These are phyloP conservation scores for Cladophialophora exuberans DNA, from an alignment of 2,329 filamentous ascomycete genomes.

Conservation along the genomic window DNA sequence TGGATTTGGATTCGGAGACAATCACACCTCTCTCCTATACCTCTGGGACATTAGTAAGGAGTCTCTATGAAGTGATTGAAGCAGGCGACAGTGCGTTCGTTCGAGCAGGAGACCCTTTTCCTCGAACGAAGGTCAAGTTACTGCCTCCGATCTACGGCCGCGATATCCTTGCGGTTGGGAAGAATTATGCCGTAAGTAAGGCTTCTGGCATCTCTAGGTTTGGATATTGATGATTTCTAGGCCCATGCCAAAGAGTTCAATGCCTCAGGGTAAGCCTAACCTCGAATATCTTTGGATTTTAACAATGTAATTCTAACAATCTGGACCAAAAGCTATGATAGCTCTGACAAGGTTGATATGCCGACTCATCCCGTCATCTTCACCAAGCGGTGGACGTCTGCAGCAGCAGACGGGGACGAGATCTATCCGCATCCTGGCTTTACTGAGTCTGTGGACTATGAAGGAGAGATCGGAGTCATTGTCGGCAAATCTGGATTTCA, in stretches of 20 bases:
- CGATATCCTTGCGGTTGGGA: constrained; percentile 32
- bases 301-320: background rate
- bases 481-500: constrained; percentile 54
- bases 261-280: constrained; percentile 54
- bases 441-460: constrained; percentile 57
- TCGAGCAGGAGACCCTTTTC: constrained; percentile 38
- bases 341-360: constrained; percentile 60
- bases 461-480: constrained; percentile 61
- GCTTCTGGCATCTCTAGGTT: background rate
- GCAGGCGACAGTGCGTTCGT: constrained; percentile 47
- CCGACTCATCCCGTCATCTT: constrained; percentile 39
- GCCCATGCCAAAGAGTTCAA: constrained; percentile 64
- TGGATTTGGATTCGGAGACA: constrained; percentile 40
- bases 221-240: constrained; percentile 4
- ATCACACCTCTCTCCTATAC: constrained; percentile 51
- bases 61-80: constrained; percentile 58
- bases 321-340: constrained; percentile 53
- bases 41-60: constrained; percentile 52
- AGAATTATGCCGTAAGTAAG: constrained; percentile 59
- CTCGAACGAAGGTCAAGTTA: constrained; percentile 41
- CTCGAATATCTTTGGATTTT: no score
- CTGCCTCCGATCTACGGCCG: constrained; percentile 37
- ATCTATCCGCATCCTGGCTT: constrained; percentile 54
- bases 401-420: constrained; percentile 52
- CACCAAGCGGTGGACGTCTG: constrained; percentile 46